phyloP scores from a whole-genome alignment of 345 rosid species.

The Corchorus capsularis region DNA sequence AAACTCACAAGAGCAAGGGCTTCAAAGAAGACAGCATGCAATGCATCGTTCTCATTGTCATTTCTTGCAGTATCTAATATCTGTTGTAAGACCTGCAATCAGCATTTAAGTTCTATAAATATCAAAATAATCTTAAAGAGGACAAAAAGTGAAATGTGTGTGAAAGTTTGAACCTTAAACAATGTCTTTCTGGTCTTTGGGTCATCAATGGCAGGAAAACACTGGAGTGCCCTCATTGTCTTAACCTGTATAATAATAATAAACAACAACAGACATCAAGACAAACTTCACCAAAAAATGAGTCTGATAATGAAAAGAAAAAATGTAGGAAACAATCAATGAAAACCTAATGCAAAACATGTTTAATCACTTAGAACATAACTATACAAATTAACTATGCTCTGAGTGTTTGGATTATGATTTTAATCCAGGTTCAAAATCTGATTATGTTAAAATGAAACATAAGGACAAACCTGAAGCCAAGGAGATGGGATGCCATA shows the following conservation, averaged over 20 bases:
- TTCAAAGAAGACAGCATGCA: constrained; percentile 99
- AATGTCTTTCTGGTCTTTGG: constrained; percentile 87
- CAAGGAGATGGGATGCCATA: constrained; percentile 99
- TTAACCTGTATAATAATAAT: constrained; percentile 75
- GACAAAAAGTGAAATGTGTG: constrained; percentile 14
- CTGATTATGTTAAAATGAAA: constrained; percentile 11
- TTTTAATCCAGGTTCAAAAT: not conserved
- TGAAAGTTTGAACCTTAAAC: constrained; percentile 68
- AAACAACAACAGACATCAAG: constrained; percentile 25
- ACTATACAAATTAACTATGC: not conserved
- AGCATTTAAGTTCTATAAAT: constrained; percentile 36
- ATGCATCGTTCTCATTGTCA: constrained; percentile 97
- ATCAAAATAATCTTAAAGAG: constrained; percentile 10
- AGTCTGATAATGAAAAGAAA: not conserved
- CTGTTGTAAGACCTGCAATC: constrained; percentile 87
- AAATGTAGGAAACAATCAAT: not conserved
- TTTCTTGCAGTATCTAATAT: constrained; percentile 97
- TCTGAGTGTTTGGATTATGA: no score
- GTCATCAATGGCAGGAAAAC: constrained; percentile 96
- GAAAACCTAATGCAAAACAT: constrained; percentile 13
- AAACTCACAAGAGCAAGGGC: constrained; percentile 94
- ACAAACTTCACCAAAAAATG: constrained; percentile 20
- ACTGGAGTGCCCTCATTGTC: constrained; percentile 98
- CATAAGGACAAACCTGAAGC: constrained; percentile 78
- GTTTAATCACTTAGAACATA: constrained; percentile 6